These are phyloP conservation scores for Cryptosporidium sp. DNA, from an alignment of 169 alveolate genomes.

Conservation along the genomic window DNA sequence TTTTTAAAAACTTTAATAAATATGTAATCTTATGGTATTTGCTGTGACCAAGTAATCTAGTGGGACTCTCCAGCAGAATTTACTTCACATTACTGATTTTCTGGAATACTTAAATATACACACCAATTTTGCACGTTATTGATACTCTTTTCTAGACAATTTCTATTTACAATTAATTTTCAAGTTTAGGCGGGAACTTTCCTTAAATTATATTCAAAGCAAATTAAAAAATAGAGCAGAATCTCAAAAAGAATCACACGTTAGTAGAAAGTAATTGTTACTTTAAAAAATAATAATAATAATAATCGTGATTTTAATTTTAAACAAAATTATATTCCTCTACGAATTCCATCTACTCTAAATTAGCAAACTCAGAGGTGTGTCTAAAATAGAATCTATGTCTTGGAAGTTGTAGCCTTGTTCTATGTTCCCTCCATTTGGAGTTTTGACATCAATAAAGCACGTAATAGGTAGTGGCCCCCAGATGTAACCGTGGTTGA, in stretches of 20 bases:
- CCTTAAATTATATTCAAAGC: neutral
- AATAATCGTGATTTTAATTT: neutral
- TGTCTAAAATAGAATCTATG: slow-evolving; percentile 48
- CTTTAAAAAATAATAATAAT: neutral
- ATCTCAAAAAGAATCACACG: neutral
- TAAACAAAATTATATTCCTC: neutral
- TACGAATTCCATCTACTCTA: neutral
- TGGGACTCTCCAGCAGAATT: neutral
- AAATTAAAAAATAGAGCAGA: neutral
- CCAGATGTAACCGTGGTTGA: slow-evolving; percentile 64
- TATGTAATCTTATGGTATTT: neutral
- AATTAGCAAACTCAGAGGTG: slow-evolving; percentile 47
- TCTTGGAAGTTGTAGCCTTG: slow-evolving; percentile 13
- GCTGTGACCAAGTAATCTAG: neutral
- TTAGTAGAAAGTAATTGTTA: neutral
- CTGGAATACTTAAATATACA: neutral
- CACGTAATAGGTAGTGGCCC: slow-evolving; percentile 72
- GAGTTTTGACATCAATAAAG: slow-evolving; percentile 33
- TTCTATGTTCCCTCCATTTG: slow-evolving; percentile 7
- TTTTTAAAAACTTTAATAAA: slow-evolving; percentile 26
- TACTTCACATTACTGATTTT: slow-evolving; percentile 26
- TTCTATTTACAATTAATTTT: neutral
- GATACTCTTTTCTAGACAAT: slow-evolving; percentile 25
- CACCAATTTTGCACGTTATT: neutral
- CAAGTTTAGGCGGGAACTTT: slow-evolving; percentile 2